A percentile compares a stretch with the other conserved stretches of the same genome.
Evolutionary conservation across 306 rosid genomes (phyloP).

Genomic region (Abrus precatorius): DNA sequence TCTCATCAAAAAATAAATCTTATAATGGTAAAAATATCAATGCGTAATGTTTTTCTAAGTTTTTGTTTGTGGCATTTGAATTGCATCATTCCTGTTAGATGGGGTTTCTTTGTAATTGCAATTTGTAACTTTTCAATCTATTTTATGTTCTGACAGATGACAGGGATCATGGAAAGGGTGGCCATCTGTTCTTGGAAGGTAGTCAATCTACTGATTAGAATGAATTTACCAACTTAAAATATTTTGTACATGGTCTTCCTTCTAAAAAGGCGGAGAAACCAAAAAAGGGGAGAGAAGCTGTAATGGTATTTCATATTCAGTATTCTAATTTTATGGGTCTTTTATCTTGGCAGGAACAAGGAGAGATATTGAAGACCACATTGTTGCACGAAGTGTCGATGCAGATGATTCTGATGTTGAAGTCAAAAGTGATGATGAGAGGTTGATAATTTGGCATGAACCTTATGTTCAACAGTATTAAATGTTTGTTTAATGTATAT

Average conservation of each 20-base stretch:
- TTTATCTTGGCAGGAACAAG: conserved; percentile 63
- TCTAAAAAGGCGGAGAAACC: background rate
- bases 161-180: conserved; percentile 82
- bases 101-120: background rate
- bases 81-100: conserved; percentile 14
- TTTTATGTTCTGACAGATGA: conserved; percentile 73
- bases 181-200: conserved; percentile 88
- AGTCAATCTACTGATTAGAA: conserved; percentile 14
- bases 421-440: conserved; percentile 88
- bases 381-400: conserved; percentile 81
- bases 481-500: conserved; percentile 13
- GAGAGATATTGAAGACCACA: conserved; percentile 85
- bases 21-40: conserved; percentile 62
- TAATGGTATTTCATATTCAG: background rate
- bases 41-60: conserved; percentile 5
- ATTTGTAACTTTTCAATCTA: conserved; percentile 39
- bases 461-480: background rate
- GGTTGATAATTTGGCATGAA: conserved; percentile 58
- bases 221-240: conserved; percentile 10
- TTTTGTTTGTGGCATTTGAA: background rate
- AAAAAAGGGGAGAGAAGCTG: background rate
- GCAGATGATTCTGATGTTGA: conserved; percentile 97
- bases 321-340: conserved; percentile 26
- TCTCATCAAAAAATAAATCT: conserved; percentile 85
- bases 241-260: conserved; percentile 23